phyloP scores from a whole-genome alignment of 371 early-diverging fungal species.

The Fennellomyces sp. region DNA sequence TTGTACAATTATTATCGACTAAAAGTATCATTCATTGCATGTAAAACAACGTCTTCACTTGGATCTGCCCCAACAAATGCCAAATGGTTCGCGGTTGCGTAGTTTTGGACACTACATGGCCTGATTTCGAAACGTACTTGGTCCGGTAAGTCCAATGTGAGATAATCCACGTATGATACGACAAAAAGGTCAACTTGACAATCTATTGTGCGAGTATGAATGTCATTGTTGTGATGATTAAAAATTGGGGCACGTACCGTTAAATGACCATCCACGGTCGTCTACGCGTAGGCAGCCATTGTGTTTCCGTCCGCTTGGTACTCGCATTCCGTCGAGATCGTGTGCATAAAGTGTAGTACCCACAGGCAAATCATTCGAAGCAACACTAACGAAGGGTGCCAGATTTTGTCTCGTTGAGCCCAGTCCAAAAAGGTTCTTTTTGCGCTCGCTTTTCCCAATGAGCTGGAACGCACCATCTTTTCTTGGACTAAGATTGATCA shows the following conservation, averaged over 20 bases:
- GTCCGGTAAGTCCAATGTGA: conserved; percentile 19
- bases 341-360: too few relatives aligned
- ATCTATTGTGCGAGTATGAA: conserved; percentile 1
- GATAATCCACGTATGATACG: conserved; percentile 28
- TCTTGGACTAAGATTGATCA: background rate
- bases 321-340: conserved; percentile 28
- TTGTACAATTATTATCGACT: background rate
- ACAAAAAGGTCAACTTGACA: conserved; percentile 50
- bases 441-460: conserved; percentile 24
- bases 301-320: conserved; percentile 25
- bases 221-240: background rate
- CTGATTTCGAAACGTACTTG: conserved; percentile 3
- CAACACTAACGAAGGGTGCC: conserved; percentile 37
- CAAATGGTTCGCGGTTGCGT: conserved; percentile 27
- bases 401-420: conserved; percentile 33
- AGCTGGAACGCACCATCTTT: background rate
- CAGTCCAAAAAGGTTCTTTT: conserved; percentile 31
- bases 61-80: conserved; percentile 14
- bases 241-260: conserved; percentile 9
- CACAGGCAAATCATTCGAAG: conserved; percentile 38
- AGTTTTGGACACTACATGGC: conserved; percentile 28
- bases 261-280: conserved; percentile 40
- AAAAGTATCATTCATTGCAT: conserved; percentile 6
- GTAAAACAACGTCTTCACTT: background rate
- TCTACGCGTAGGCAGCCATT: conserved; percentile 50